Evolutionary conservation across 495 filamentous ascomycete species (phyloP).

Genomic region (Schizothecium vesticola): DNA sequence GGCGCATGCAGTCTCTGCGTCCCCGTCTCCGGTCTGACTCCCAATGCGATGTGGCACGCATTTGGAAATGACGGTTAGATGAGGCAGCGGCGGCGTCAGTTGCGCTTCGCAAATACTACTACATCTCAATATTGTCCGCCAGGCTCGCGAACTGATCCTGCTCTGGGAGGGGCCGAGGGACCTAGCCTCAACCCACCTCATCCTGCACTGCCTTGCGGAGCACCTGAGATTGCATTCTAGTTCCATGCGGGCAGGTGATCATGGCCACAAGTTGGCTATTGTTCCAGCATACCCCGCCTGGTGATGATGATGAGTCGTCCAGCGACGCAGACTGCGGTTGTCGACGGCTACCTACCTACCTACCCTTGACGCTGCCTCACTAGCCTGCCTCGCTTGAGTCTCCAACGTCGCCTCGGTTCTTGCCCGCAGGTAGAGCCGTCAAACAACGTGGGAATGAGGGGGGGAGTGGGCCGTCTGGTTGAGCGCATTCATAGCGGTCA

Average conservation of each 20-base stretch:
- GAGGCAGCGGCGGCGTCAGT: not conserved
- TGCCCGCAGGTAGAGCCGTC: not conserved
- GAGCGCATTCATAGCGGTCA: not conserved
- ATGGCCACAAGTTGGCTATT: not conserved
- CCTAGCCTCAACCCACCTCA: not conserved
- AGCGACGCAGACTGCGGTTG: not conserved
- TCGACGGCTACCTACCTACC: not conserved
- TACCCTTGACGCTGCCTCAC: not conserved
- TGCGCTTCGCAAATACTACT: not conserved
- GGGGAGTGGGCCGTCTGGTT: not conserved
- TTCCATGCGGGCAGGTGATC: not conserved
- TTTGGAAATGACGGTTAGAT: not conserved
- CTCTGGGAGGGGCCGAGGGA: no score
- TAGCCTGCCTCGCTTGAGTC: not conserved
- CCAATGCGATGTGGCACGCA: not conserved
- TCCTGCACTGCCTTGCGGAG: not conserved
- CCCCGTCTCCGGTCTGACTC: slow-evolving; percentile 12
- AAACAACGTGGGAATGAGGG: not conserved
- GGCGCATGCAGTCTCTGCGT: slow-evolving; percentile 16
- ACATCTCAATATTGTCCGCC: not conserved
- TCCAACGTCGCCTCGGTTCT: not conserved
- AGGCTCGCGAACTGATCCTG: not conserved
- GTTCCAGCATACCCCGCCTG: not conserved
- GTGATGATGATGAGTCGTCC: not conserved
- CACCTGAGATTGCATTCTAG: not conserved